Base-by-base conservation (phyloP, 2,329 filamentous ascomycete species). In the Proliferodiscus dingleyae region DNA sequence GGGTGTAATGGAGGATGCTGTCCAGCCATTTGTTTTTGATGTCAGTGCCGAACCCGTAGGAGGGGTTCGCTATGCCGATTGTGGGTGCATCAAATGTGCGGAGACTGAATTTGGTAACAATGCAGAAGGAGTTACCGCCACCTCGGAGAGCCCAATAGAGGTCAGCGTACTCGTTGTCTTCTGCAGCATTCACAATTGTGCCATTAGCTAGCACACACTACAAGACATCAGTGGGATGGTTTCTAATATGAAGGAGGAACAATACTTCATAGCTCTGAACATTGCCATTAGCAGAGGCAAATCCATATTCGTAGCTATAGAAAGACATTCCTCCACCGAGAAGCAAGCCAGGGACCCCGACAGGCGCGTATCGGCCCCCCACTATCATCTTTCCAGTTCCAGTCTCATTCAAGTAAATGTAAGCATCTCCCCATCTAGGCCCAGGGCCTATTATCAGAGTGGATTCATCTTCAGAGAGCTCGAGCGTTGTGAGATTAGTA, bases 121-220 rank as follows among this genome's bases (percentile, higher is more conserved):
- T 66, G 13, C 75, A 76, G 51, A 73, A 80, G 55, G 76, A 78
- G 59, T 72, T 77, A 10, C 73, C 71, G 16, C 78, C 78, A 5
- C 77, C 78, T 45, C 72, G 71, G 4, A 81, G 67, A 0, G 72
- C 75, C 55, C 66, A 68, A 61, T 67, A 80, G 5, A 82, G 65
- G 43, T 80, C 76, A 0, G 66, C 47, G 50, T 80, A 63, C 11
- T 42, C 24, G 0, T 57, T 58, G 11, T 66, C 59, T 1, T 70
- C 73, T 61, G 66, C 66, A 0, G 52, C 62, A 3, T 68, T 59
- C 3, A 48, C 48, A 5, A 78, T 63, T 52, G 73, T 70, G 60
- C 77, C 75, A 42, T 77, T 71, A 0, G 68, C 68, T 4, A 68
- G 61, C 1, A 73, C 66, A 29, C 46, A 47, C 45, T 51, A 15